Percentiles rank a stretch among this genome's conserved stretches.
Conservation (phyloP, 2,329 filamentous ascomycete genomes). For the Colletotrichum sp. region DNA sequence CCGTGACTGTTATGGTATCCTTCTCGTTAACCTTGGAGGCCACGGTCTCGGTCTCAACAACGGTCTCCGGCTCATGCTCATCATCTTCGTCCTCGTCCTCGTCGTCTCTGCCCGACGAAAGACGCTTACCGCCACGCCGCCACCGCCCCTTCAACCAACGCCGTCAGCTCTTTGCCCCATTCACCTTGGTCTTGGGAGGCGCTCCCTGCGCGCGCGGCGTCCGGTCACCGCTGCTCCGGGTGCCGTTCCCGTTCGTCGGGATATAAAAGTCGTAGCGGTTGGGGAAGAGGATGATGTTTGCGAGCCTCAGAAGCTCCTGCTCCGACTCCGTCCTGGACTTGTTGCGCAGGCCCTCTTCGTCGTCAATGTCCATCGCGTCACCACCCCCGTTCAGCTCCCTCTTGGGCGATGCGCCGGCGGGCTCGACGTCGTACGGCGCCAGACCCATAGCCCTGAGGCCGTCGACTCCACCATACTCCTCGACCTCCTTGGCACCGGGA, state of each 20-base stretch:
- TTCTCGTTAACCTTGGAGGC: neutral
- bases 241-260: conserved; percentile 15
- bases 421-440: conserved; percentile 51
- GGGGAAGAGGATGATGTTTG: conserved; percentile 64
- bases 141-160: conserved; percentile 27
- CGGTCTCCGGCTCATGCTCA: neutral
- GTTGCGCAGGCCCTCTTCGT: conserved; percentile 27
- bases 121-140: conserved; percentile 8
- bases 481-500: conserved; percentile 56
- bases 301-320: conserved; percentile 57
- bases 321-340: conserved; percentile 44
- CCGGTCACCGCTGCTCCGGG: conserved; percentile 18
- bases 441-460: conserved; percentile 64
- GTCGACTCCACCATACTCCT: conserved; percentile 52
- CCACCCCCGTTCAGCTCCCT: conserved; percentile 4
- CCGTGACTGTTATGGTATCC: conserved; percentile 17
- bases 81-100: neutral
- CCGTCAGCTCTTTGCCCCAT: conserved; percentile 20
- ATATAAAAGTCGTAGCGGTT: conserved; percentile 25
- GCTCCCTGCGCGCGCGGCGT: conserved; percentile 11
- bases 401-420: conserved; percentile 32
- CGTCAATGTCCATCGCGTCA: conserved; percentile 31
- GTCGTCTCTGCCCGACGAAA: neutral
- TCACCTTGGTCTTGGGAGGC: conserved; percentile 2
- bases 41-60: neutral